phyloP scores from a whole-genome alignment of 2,329 filamentous ascomycete species.

The Penicillium verrucosum region DNA sequence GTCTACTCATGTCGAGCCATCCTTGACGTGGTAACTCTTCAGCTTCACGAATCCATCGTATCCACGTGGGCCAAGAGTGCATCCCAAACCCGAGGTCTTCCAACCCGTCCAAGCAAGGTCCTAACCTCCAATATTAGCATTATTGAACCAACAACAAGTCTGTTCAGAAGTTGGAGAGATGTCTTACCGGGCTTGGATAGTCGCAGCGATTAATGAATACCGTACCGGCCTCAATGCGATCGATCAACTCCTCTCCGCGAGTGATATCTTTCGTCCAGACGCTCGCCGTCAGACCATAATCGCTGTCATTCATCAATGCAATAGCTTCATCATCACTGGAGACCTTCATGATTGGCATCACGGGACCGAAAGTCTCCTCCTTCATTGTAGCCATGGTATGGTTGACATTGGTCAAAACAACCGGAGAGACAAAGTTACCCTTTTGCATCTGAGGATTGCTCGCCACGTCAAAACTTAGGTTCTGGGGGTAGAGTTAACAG shows the following conservation, averaged over 20 bases:
- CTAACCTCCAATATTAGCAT: conserved; percentile 42
- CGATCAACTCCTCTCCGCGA: conserved; percentile 69
- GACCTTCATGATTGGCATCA: conserved; percentile 85
- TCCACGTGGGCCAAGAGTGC: conserved; percentile 78
- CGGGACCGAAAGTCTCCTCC: conserved; percentile 88
- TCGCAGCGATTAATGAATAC: conserved; percentile 93
- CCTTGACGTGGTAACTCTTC: conserved; percentile 83
- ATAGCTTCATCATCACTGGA: conserved; percentile 75
- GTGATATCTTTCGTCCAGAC: conserved; percentile 87
- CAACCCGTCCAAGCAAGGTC: conserved; percentile 89
- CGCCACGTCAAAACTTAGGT: conserved; percentile 62
- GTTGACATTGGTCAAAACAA: conserved; percentile 70
- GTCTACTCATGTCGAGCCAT: conserved; percentile 1
- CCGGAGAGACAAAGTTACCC: conserved; percentile 82
- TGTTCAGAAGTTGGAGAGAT: neutral
- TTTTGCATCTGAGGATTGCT: conserved; percentile 50
- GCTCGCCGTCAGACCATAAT: conserved; percentile 85
- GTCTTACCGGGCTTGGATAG: conserved; percentile 78
- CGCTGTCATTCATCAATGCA: conserved; percentile 82
- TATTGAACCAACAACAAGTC: neutral
- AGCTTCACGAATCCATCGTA: conserved; percentile 91
- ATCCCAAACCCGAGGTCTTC: conserved; percentile 89
- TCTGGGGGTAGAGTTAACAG: conserved; percentile 72
- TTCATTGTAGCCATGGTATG: conserved; percentile 84
- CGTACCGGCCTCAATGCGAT: conserved; percentile 81